Percentiles rank a stretch among this genome's conserved stretches.
phyloP scores from a whole-genome alignment of 805 yeast species.

The Candida coquimbonensis region DNA sequence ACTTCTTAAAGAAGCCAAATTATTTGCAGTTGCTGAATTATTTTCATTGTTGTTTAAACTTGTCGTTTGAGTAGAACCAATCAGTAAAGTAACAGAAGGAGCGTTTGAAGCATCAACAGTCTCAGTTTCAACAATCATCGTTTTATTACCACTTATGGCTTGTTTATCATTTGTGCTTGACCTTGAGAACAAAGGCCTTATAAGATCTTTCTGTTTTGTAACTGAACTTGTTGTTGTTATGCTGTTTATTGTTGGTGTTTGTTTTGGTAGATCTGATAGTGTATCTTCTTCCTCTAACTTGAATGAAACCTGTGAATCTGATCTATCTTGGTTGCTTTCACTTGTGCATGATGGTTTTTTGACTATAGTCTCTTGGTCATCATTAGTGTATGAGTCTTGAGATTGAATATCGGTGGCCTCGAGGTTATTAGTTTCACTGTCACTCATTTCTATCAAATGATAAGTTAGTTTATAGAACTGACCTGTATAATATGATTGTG shows the following conservation, averaged over 20 bases:
- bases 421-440: too few relatives aligned
- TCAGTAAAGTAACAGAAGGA: constrained; percentile 23
- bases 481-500: too few relatives aligned
- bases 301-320: constrained; percentile 3
- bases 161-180: constrained; percentile 20
- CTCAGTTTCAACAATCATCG: constrained; percentile 55
- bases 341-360: too few relatives aligned
- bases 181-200: constrained; percentile 21
- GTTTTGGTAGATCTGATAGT: not conserved
- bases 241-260: not conserved
- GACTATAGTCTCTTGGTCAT: too few relatives aligned
- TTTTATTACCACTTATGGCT: constrained; percentile 17
- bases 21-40: constrained; percentile 7
- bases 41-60: not conserved
- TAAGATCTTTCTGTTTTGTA: constrained; percentile 17
- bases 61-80: constrained; percentile 1
- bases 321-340: not conserved
- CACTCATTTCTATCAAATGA: too few relatives aligned
- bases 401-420: too few relatives aligned
- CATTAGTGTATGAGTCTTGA: too few relatives aligned
- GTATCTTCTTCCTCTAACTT: constrained; percentile 1
- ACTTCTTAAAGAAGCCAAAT: constrained; percentile 26
- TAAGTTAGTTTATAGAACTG: too few relatives aligned
- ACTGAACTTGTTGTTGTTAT: not conserved
- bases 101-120: constrained; percentile 42